phyloP scores from a whole-genome alignment of 1,284 basidiomycete species.

The Ceratobasidium sp. region DNA sequence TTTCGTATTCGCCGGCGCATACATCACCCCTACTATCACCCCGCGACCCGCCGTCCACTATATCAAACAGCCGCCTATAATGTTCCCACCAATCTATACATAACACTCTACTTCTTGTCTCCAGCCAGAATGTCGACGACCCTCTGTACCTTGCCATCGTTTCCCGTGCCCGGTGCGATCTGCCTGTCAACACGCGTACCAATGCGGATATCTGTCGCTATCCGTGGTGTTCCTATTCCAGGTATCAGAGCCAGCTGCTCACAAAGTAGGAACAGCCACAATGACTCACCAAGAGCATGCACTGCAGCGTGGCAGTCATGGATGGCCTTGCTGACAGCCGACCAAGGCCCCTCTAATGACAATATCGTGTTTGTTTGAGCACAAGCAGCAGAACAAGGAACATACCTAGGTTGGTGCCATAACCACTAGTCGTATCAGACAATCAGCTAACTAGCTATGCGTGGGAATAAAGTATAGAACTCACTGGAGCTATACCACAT shows the following conservation, averaged over 20 bases:
- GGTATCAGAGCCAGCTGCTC: background rate
- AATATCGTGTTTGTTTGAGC: background rate
- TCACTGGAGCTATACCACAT: constrained; percentile 28
- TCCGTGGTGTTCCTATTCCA: constrained; percentile 66
- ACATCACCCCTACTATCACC: too few relatives aligned
- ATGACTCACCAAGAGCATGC: constrained; percentile 63
- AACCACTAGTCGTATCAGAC: constrained; percentile 66
- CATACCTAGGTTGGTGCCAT: constrained; percentile 86
- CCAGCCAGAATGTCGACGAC: constrained; percentile 73
- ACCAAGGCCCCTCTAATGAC: constrained; percentile 81
- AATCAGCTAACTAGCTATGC: background rate
- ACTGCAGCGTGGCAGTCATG: constrained; percentile 90
- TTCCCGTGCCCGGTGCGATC: constrained; percentile 72
- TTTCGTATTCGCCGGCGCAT: too few relatives aligned
- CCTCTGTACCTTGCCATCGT: constrained; percentile 78
- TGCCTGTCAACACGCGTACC: constrained; percentile 84
- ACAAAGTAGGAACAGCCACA: background rate
- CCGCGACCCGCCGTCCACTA: too few relatives aligned
- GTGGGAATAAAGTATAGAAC: background rate
- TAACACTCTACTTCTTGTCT: constrained; percentile 26
- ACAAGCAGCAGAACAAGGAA: background rate
- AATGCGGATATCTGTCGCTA: constrained; percentile 91
- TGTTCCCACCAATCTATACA: background rate
- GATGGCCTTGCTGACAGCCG: constrained; percentile 78
- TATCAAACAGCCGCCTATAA: too few relatives aligned